These are phyloP conservation scores for Ophiognomonia clavigignenti-juglandacearum DNA, from an alignment of 2,329 filamentous ascomycete species.

Conservation along the genomic window DNA sequence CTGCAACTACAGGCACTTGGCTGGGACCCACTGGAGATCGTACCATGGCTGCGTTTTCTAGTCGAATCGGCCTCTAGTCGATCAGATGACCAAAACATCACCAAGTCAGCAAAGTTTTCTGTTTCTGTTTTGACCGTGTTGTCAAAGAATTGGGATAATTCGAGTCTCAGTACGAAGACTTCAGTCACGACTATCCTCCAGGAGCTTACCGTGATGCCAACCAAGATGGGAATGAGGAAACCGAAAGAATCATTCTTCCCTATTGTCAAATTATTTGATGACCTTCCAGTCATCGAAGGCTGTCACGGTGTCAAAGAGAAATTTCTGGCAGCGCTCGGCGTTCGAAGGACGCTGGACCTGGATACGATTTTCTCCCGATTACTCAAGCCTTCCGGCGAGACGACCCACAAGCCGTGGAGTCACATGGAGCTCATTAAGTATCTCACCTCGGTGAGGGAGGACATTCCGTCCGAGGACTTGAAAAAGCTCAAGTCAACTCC, in stretches of 20 bases:
- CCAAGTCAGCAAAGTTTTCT: constrained; percentile 68
- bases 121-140: constrained; percentile 71
- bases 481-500: constrained; percentile 70
- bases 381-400: constrained; percentile 57
- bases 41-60: constrained; percentile 80
- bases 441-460: constrained; percentile 79
- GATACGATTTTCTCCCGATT: constrained; percentile 89
- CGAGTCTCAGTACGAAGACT: constrained; percentile 61
- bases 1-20: constrained; percentile 73
- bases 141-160: constrained; percentile 86
- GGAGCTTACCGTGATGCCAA: constrained; percentile 74
- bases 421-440: constrained; percentile 95
- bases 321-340: constrained; percentile 75
- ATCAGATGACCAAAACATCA: constrained; percentile 63
- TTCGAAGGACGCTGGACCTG: constrained; percentile 91
- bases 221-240: constrained; percentile 82
- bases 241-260: constrained; percentile 87
- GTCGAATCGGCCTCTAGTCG: constrained; percentile 61
- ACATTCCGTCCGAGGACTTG: constrained; percentile 81
- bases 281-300: constrained; percentile 75
- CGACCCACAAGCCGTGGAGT: constrained; percentile 66
- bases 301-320: constrained; percentile 85
- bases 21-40: constrained; percentile 79
- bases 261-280: constrained; percentile 90
- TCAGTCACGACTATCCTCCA: constrained; percentile 62